Evolutionary conservation across 2,329 filamentous ascomycete genomes (phyloP).

Genomic region (Cordyceps militaris): DNA sequence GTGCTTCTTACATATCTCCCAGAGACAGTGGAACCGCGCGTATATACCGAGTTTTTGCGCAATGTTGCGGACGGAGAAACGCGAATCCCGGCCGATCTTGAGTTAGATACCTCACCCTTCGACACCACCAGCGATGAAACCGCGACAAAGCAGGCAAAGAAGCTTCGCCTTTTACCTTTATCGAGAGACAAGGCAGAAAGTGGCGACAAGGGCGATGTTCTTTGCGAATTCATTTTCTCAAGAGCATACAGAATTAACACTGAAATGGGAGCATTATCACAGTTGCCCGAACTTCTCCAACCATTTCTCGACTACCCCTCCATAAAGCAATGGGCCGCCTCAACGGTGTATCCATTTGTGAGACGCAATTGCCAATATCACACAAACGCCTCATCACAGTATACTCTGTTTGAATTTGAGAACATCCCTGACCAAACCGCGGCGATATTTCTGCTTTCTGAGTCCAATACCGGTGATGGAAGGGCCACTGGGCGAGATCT

Average conservation of each 20-base stretch:
- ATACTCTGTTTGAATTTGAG: slow-evolving; percentile 58
- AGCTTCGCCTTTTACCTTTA: slow-evolving; percentile 56
- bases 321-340: slow-evolving; percentile 62
- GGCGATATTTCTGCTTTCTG: slow-evolving; percentile 53
- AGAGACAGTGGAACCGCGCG: slow-evolving; percentile 56
- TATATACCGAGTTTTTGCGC: slow-evolving; percentile 55
- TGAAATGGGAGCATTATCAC: slow-evolving; percentile 63
- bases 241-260: slow-evolving; percentile 63
- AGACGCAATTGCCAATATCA: slow-evolving; percentile 66
- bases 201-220: slow-evolving; percentile 44
- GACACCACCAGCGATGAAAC: slow-evolving; percentile 53
- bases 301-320: slow-evolving; percentile 60
- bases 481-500: slow-evolving; percentile 55
- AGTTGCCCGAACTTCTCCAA: slow-evolving; percentile 58
- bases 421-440: slow-evolving; percentile 51
- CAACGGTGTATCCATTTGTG: slow-evolving; percentile 60
- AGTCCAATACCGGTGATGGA: slow-evolving; percentile 39
- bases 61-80: slow-evolving; percentile 46
- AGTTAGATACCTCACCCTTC: slow-evolving; percentile 51
- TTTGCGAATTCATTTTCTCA: slow-evolving; percentile 60
- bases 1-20: slow-evolving; percentile 73
- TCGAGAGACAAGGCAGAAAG: slow-evolving; percentile 39
- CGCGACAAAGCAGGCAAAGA: slow-evolving; percentile 56
- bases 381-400: slow-evolving; percentile 37
- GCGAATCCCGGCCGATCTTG: slow-evolving; percentile 28